A percentile compares a stretch with the other conserved stretches of the same genome.
Conservation (phyloP, 352 stramenopile species). For the Pythium volutum region DNA sequence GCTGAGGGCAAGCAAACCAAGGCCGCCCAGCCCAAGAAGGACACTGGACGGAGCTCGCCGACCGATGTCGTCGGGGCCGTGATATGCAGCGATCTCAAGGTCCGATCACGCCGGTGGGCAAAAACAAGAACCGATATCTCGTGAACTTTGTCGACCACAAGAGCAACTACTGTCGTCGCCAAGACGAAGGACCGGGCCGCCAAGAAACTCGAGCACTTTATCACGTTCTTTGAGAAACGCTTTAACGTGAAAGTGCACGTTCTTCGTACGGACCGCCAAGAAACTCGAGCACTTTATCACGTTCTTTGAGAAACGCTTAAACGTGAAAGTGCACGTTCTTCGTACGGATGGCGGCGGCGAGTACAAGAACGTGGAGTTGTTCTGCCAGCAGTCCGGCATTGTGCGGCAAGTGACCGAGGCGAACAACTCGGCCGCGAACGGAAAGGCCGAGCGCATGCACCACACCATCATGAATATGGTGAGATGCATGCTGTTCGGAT, state of each 20-base stretch:
- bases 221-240: slow-evolving; percentile 5
- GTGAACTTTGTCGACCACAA: slow-evolving; percentile 22
- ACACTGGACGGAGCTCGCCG: slow-evolving; percentile 4
- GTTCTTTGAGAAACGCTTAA: slow-evolving; percentile 12
- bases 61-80: slow-evolving; percentile 7
- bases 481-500: slow-evolving; percentile 30
- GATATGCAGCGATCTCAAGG: slow-evolving; percentile 23
- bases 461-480: slow-evolving; percentile 30
- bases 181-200: slow-evolving; percentile 18
- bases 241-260: slow-evolving; percentile 15
- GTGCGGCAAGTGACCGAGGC: slow-evolving; percentile 30
- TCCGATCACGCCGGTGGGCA: slow-evolving; percentile 13
- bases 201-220: slow-evolving; percentile 19
- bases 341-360: slow-evolving; percentile 21
- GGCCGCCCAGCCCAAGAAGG: slow-evolving; percentile 3
- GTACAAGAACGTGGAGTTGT: slow-evolving; percentile 29
- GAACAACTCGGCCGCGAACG: slow-evolving; percentile 27
- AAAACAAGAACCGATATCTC: slow-evolving; percentile 20
- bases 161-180: slow-evolving; percentile 7
- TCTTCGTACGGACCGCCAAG: slow-evolving; percentile 18
- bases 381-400: slow-evolving; percentile 26
- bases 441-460: slow-evolving; percentile 35
- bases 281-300: slow-evolving; percentile 20
- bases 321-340: slow-evolving; percentile 12
- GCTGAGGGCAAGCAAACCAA: slow-evolving; percentile 19